phyloP scores from a whole-genome alignment of 225 moss, liverwort and hornwort genomes.

The Marchantia paleacea region DNA sequence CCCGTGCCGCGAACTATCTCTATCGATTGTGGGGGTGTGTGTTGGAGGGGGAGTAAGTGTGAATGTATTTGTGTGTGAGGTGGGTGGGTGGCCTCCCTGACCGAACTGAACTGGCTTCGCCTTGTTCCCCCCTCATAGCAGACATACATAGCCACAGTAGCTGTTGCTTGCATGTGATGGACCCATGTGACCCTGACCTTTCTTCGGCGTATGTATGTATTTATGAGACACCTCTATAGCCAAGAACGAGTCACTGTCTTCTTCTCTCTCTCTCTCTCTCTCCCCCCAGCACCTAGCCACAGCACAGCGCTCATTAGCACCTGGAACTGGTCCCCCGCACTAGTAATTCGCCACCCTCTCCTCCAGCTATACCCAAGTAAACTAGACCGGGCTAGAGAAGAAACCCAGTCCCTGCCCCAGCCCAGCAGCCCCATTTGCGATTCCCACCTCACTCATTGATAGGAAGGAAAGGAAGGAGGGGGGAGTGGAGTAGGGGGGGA shows the following conservation, averaged over 20 bases:
- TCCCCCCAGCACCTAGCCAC: no score
- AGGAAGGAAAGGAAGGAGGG: background rate
- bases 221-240: background rate
- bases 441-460: background rate
- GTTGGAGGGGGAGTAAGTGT: background rate
- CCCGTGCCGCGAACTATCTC: background rate
- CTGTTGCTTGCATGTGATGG: conserved; percentile 11
- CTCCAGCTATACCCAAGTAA: background rate
- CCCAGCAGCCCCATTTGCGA: background rate
- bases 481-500: background rate
- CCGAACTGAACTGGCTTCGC: background rate
- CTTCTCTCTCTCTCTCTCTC: no score
- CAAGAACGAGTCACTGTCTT: no score
- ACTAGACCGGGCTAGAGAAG: background rate
- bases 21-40: background rate
- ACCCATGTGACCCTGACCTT: conserved; percentile 13
- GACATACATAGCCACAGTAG: conserved; percentile 6
- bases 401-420: no score
- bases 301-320: no score
- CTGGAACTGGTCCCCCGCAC: no score
- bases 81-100: conserved; percentile 11
- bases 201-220: background rate
- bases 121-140: background rate
- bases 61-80: background rate
- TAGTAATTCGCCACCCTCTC: background rate